These are phyloP conservation scores for Ogataea chonburiensis DNA, from an alignment of 805 yeast genomes.

Conservation along the genomic window DNA sequence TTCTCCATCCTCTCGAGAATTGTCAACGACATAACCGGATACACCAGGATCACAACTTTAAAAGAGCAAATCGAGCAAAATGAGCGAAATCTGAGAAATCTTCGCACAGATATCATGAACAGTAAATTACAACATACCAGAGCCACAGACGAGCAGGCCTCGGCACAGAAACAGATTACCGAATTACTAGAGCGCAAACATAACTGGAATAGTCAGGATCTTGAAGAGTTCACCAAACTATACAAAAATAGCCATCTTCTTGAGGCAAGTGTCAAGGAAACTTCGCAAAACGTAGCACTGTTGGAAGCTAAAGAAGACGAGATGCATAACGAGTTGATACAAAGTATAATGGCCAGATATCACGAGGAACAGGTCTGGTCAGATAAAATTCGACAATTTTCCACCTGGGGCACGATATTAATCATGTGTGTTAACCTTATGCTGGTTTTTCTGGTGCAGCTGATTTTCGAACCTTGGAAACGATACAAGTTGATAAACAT, in stretches of 20 bases:
- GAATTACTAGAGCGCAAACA: conserved; percentile 83
- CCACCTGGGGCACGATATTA: conserved; percentile 95
- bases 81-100: conserved; percentile 51
- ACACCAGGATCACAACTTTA: conserved; percentile 71
- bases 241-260: conserved; percentile 80
- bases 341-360: conserved; percentile 80
- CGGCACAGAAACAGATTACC: conserved; percentile 80
- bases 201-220: conserved; percentile 74
- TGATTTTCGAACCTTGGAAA: conserved; percentile 94
- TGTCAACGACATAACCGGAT: conserved; percentile 90
- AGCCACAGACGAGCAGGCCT: conserved; percentile 63
- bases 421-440: conserved; percentile 84
- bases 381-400: conserved; percentile 88
- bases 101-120: conserved; percentile 46
- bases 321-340: conserved; percentile 63
- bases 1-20: conserved; percentile 61
- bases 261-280: conserved; percentile 54
- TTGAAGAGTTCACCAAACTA: conserved; percentile 78
- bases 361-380: conserved; percentile 99
- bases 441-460: conserved; percentile 76
- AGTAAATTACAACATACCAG: conserved; percentile 53
- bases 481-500: conserved; percentile 74
- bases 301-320: conserved; percentile 68
- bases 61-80: conserved; percentile 55
- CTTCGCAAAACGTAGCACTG: conserved; percentile 47